These are phyloP conservation scores for Aureobasidium pullulans DNA, from an alignment of 2,329 filamentous ascomycete genomes.

Conservation along the genomic window DNA sequence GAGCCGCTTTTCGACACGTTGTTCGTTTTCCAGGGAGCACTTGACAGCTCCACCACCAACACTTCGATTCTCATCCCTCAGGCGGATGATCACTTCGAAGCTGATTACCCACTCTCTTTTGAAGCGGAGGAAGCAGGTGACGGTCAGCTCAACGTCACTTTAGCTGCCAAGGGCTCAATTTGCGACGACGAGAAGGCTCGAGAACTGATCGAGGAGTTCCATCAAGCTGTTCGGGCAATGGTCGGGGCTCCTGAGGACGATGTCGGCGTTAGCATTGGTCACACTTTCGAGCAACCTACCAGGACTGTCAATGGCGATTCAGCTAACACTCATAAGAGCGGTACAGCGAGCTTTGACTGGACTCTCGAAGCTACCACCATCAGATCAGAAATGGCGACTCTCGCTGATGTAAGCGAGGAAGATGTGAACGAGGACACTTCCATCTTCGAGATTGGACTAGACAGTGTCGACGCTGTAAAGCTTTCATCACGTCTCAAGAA, in stretches of 20 bases:
- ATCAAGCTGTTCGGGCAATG: constrained; percentile 31
- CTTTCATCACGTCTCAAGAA: constrained; percentile 64
- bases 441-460: constrained; percentile 75
- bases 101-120: constrained; percentile 71
- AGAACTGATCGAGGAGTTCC: constrained; percentile 38
- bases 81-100: constrained; percentile 23
- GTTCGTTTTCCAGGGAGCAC: constrained; percentile 65
- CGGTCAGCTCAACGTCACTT: constrained; percentile 45
- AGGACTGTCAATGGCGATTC: constrained; percentile 11
- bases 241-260: constrained; percentile 26
- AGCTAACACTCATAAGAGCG: constrained; percentile 18
- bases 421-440: constrained; percentile 53
- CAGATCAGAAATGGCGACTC: constrained; percentile 53
- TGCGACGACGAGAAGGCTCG: constrained; percentile 30
- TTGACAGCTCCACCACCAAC: background rate
- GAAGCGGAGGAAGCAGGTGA: constrained; percentile 55
- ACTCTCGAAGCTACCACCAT: constrained; percentile 46
- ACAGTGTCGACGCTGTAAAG: constrained; percentile 89
- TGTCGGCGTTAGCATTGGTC: constrained; percentile 19
- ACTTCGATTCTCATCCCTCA: background rate
- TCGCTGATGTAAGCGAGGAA: constrained; percentile 49
- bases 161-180: constrained; percentile 51
- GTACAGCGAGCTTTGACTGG: constrained; percentile 49
- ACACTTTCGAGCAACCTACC: constrained; percentile 11
- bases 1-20: constrained; percentile 67